Evolutionary conservation across 257 asterid species (phyloP), one percentile per base, ranked within the genome.

Genomic region (Voacanga thouarsii): DNA sequence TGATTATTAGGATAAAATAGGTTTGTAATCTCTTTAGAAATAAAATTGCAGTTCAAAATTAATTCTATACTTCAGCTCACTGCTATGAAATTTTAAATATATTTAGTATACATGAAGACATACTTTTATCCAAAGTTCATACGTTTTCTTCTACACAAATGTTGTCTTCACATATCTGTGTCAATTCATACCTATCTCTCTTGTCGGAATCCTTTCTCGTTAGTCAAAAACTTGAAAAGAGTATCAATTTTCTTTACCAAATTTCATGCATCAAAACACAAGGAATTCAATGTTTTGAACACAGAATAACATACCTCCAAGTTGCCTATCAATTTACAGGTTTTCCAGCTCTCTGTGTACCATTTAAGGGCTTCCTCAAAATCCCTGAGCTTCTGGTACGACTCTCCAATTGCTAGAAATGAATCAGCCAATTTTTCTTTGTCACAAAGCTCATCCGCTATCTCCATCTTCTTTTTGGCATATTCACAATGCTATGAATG

Each of bases 341-440:
- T 81, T 79, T 92, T 90, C 98, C 90, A 89, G 75, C 94, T 90
- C 88, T 89, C 92, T 77, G 79, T 80, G 88, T 85, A 89, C 99
- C 99, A 96, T 79, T 89, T 87, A 60, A 87, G 92, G 78, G 98
- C 97, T 84, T 89, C 79, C 55, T 75, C 75, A 81, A 89, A 92
- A 72, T 84, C 78, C 74, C 97, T 90, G 79, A 93, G 93, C 83
- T 87, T 88, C 83, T 92, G 89, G 83, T 92, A 89, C 64, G 99
- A 85, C 88, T 96, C 98, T 81, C 98, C 99, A 73, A 93, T 78
- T 47, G 83, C 92, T 51, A 93, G 75, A 89, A 86, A 92, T 61
- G 98, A 93, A 84, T 96, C 98, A 53, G 95, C 83, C 81, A 90
- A 78, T 88, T 93, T 93, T 88, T 89, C 98, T 82, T 75, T 89